phyloP scores from a whole-genome alignment of 805 yeast genomes.

The Kazachstania martiniae region DNA sequence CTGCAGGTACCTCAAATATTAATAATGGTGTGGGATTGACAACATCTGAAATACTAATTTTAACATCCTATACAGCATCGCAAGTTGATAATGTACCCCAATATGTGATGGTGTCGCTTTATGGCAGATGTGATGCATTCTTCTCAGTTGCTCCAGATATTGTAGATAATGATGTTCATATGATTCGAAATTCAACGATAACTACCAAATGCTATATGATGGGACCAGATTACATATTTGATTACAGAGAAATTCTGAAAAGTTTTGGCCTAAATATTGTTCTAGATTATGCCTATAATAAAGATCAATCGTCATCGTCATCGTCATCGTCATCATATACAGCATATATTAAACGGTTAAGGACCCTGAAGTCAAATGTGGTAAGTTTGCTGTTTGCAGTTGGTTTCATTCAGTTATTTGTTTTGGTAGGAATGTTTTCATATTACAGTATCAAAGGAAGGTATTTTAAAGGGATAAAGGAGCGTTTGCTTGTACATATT shows the following conservation, averaged over 20 bases:
- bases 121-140: conserved; percentile 18
- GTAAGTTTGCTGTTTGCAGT: conserved; percentile 12
- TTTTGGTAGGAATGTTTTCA: conserved; percentile 12
- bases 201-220: conserved; percentile 7
- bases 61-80: conserved; percentile 18
- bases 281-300: conserved; percentile 21
- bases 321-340: conserved; percentile 3
- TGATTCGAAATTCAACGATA: conserved; percentile 6
- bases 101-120: conserved; percentile 16
- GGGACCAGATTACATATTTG: conserved; percentile 17
- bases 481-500: conserved; percentile 14
- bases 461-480: conserved; percentile 12
- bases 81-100: conserved; percentile 20
- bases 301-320: conserved; percentile 1
- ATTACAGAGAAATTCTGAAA: conserved; percentile 19
- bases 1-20: conserved; percentile 14
- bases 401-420: conserved; percentile 6
- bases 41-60: conserved; percentile 20
- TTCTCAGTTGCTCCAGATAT: conserved; percentile 1
- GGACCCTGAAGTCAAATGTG: conserved; percentile 10
- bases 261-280: conserved; percentile 21
- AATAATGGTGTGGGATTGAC: conserved; percentile 25
- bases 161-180: too few species aligned
- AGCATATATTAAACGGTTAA: conserved; percentile 7
- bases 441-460: conserved; percentile 21